Base-by-base conservation (phyloP, 345 rosid genomes). In the Rhodamnia argentea region DNA sequence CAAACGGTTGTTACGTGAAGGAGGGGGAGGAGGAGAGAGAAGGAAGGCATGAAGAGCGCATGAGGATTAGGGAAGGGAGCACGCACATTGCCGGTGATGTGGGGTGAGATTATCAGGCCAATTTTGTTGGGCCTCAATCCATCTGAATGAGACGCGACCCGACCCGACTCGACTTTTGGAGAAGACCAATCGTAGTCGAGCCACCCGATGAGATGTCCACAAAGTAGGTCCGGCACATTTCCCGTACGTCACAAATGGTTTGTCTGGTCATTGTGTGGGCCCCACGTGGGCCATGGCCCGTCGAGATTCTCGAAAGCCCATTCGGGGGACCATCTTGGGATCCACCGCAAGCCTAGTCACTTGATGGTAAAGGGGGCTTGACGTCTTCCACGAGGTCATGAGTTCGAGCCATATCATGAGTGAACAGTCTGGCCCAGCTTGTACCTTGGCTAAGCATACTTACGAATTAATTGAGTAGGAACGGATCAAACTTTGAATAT, bases 371-470 rank as follows among this genome's bases (percentile, higher is more conserved):
- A 59, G 32, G 18, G 26, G 32, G 2, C 9, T 13, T 0, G 70
- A 1, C 13, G 32, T 2, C 70, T 5, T 59, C 27, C 18, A 4
- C 1, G 3, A 11, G 37, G 3, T 62, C 5, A 29, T 0, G 11
- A 62, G 75, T 62, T 14, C 16, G 10, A 14, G 32, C 26, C 10
- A 16, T 53, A 15, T 53, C 55, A 16, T 27, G 32, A 60, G 5
- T 2, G 5, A 62, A 29, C 1, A 0, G 0, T 13, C 0, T n/a
- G n/a, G n/a, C n/a, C n/a, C n/a, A n/a, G n/a, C n/a, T 3, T 27
- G 20, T 60, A 12, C 2, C 16, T 14, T 0, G 70, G 70, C 70
- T 60, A 0, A 37, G 8, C 20, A 6, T 60, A 1, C 37, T 0
- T 13, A 0, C 7, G 2, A 7, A 0, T 60, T 14, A n/a, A 6